Base-by-base conservation (phyloP, 1,284 basidiomycete genomes). In the Tylopilus sp. region DNA sequence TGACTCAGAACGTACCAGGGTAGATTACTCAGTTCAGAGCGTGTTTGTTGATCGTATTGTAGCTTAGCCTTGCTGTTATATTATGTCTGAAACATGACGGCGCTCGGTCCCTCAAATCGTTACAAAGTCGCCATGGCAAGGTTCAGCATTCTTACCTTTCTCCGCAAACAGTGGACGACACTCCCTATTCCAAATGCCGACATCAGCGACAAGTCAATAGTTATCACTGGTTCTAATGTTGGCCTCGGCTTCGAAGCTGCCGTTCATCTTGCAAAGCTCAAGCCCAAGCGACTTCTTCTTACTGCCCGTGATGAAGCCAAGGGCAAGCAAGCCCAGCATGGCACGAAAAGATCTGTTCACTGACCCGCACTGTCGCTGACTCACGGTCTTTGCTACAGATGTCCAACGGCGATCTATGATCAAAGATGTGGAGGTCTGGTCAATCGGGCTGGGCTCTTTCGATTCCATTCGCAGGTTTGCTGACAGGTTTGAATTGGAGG, bases 171-270 rank as follows among this genome's bases (percentile, higher is more conserved):
- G 39, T 68, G 61, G 61, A 58, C 48, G 26, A 39, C 50, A 19
- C 45, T 70, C 25, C 67, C 68, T 5, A 37, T 62, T 15, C 48
- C 60, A 32, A 61, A 48, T 10, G 50, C 54, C 20, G 62, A 75
- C 28, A 53, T 74, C 39, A 59, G 60, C 13, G 61, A 66, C 48
- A 64, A 66, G 52, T 64, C 67, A 2, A 54, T 73, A 11, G 48
- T 72, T 9, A 43, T 73, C 32, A 63, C 59, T 0, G 67, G 71
- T n/a, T 53, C 67, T 24, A 72, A 72, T 46, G 58, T 62, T 24
- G 72, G 72, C n/a, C 60, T 72, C 7, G 72, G 70, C 9, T 60
- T 66, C n/a, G 72, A 71, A 56, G 66, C 71, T 13, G 68, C 64
- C 17, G 50, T 65, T 40, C 63, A 59, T 36, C 48, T 71, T 13